Percentiles rank a stretch among this genome's conserved stretches.
These are phyloP conservation scores for Ensete glaucum DNA, from an alignment of 176 grass and related monocot genomes.

Conservation along the genomic window DNA sequence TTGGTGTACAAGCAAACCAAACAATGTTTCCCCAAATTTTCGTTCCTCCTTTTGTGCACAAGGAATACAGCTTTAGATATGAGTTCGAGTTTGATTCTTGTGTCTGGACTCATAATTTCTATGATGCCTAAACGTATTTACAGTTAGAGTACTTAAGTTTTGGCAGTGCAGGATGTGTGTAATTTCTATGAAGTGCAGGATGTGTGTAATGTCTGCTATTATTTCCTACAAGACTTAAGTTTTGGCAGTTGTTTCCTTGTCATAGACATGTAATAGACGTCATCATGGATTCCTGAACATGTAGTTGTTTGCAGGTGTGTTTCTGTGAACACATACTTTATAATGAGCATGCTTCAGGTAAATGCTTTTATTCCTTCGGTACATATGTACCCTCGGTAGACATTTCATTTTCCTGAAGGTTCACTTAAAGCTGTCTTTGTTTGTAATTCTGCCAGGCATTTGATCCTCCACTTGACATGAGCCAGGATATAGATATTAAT, in stretches of 20 bases:
- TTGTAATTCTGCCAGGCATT: conserved; percentile 45
- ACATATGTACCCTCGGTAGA: conserved; percentile 11
- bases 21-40: too few species aligned
- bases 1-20: not conserved
- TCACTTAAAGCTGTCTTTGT: not conserved
- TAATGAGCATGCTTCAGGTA: conserved; percentile 98
- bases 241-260: too few species aligned
- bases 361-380: conserved; percentile 16
- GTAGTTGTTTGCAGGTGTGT: conserved; percentile 66
- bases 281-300: conserved; percentile 13
- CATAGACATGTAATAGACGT: not conserved
- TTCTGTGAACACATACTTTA: conserved; percentile 83
- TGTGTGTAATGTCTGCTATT: too few species aligned
- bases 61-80: too few species aligned
- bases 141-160: too few species aligned
- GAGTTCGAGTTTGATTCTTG: too few species aligned
- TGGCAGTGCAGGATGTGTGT: too few species aligned
- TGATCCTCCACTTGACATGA: conserved; percentile 90
- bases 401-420: not conserved
- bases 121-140: too few species aligned
- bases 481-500: conserved; percentile 49
- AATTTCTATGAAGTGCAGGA: too few species aligned
- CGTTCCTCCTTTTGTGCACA: too few species aligned
- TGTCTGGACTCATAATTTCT: too few species aligned
- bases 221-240: too few species aligned